Evolutionary conservation across 805 yeast genomes (phyloP).

Genomic region (Cyberlindnera meyerae): DNA sequence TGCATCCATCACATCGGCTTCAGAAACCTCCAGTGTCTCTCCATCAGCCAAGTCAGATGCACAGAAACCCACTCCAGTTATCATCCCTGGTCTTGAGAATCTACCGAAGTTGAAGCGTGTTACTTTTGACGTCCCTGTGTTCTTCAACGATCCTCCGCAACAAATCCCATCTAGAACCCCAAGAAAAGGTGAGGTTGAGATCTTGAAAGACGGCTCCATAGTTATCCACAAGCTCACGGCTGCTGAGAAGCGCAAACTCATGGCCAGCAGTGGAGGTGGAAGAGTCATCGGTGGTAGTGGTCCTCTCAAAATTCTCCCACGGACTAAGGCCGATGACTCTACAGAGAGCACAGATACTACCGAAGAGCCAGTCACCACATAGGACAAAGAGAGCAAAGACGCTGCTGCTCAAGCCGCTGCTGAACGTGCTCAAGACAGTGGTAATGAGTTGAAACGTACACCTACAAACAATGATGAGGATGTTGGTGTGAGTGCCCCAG

Average conservation of each 20-base stretch:
- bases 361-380: not conserved
- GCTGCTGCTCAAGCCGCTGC: conserved; percentile 35
- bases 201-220: conserved; percentile 48
- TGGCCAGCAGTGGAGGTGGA: conserved; percentile 51
- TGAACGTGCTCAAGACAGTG: conserved; percentile 31
- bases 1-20: conserved; percentile 3
- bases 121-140: conserved; percentile 70
- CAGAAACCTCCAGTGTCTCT: conserved; percentile 1
- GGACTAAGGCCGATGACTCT: conserved; percentile 13
- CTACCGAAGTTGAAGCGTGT: conserved; percentile 52
- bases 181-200: conserved; percentile 74
- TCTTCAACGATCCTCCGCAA: conserved; percentile 85
- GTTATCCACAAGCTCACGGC: conserved; percentile 50
- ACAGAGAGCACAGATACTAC: conserved; percentile 11
- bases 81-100: conserved; percentile 39
- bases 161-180: conserved; percentile 89
- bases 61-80: conserved; percentile 14
- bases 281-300: conserved; percentile 79
- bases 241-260: conserved; percentile 45
- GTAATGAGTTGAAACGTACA: conserved; percentile 27
- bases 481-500: conserved; percentile 29
- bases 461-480: conserved; percentile 35
- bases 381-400: conserved; percentile 11
- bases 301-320: conserved; percentile 42
- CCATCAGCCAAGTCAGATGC: not conserved